Evolutionary conservation across 495 filamentous ascomycete species (phyloP).

Genomic region (Neurospora sp.): DNA sequence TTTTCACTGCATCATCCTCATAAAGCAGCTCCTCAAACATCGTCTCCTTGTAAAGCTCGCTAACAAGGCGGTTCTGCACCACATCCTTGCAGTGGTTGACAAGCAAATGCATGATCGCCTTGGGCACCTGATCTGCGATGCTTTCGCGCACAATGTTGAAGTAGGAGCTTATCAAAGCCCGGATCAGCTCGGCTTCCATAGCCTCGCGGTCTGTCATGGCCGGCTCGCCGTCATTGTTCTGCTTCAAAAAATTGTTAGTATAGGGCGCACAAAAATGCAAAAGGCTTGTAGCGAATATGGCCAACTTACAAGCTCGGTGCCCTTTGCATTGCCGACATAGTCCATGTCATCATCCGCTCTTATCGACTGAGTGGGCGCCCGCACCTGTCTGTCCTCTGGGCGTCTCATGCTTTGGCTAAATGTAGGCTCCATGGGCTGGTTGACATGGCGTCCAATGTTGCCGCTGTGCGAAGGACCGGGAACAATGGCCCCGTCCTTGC

Average conservation of each 20-base stretch:
- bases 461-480: conserved; percentile 27
- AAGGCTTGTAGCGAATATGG: neutral
- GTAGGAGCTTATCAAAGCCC: conserved; percentile 90
- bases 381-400: conserved; percentile 50
- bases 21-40: conserved; percentile 89
- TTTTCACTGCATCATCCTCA: conserved; percentile 94
- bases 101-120: conserved; percentile 96
- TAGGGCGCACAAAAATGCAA: neutral
- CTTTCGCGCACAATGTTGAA: conserved; percentile 97
- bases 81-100: conserved; percentile 98
- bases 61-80: conserved; percentile 92
- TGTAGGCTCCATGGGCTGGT: conserved; percentile 64
- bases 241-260: conserved; percentile 17
- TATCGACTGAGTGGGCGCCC: conserved; percentile 22
- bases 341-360: conserved; percentile 30
- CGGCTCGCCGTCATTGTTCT: conserved; percentile 52
- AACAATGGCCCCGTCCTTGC: conserved; percentile 67
- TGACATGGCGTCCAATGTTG: conserved; percentile 51
- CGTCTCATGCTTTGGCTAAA: conserved; percentile 77
- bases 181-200: conserved; percentile 94
- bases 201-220: conserved; percentile 90
- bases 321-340: conserved; percentile 13
- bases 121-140: conserved; percentile 95
- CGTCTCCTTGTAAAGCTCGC: conserved; percentile 89
- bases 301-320: conserved; percentile 46